These are phyloP conservation scores for Hypoxylon sp. DNA, from an alignment of 2,329 filamentous ascomycete species.

Conservation along the genomic window DNA sequence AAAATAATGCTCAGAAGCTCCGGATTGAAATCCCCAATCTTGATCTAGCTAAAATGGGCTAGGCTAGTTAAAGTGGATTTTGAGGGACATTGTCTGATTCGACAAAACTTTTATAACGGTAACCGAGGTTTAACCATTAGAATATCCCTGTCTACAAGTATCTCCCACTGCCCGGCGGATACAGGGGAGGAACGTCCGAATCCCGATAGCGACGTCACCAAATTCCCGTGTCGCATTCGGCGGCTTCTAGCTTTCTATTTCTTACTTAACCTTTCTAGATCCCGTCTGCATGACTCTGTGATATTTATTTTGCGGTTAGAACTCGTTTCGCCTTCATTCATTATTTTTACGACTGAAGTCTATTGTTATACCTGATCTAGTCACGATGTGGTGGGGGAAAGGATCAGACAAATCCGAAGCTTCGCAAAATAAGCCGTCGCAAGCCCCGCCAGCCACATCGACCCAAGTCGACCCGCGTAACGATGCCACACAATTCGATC, in stretches of 20 bases:
- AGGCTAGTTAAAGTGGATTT: constrained; percentile 30
- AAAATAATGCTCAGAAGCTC: constrained; percentile 54
- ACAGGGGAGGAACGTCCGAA: constrained; percentile 26
- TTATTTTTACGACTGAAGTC: background rate
- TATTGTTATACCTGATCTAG: background rate
- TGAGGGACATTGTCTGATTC: constrained; percentile 25
- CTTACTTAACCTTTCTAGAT: constrained; percentile 16
- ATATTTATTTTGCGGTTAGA: background rate
- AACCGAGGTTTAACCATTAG: constrained; percentile 39
- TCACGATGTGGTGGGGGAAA: constrained; percentile 54
- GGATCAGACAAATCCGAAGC: constrained; percentile 51
- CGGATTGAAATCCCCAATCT: constrained; percentile 46
- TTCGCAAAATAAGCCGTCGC: constrained; percentile 49
- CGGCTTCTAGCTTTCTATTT: constrained; percentile 12
- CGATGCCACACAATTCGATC: constrained; percentile 59
- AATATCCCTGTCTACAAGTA: constrained; percentile 13
- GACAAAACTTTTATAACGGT: background rate
- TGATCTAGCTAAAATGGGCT: constrained; percentile 30
- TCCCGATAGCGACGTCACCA: constrained; percentile 42
- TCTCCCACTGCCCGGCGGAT: constrained; percentile 13
- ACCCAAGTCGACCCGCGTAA: constrained; percentile 52
- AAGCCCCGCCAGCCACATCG: constrained; percentile 42
- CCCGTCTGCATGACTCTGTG: background rate
- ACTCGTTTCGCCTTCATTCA: background rate
- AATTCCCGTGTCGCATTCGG: constrained; percentile 23